phyloP scores from a whole-genome alignment of 2,329 filamentous ascomycete genomes.

The Venturia asperata region DNA sequence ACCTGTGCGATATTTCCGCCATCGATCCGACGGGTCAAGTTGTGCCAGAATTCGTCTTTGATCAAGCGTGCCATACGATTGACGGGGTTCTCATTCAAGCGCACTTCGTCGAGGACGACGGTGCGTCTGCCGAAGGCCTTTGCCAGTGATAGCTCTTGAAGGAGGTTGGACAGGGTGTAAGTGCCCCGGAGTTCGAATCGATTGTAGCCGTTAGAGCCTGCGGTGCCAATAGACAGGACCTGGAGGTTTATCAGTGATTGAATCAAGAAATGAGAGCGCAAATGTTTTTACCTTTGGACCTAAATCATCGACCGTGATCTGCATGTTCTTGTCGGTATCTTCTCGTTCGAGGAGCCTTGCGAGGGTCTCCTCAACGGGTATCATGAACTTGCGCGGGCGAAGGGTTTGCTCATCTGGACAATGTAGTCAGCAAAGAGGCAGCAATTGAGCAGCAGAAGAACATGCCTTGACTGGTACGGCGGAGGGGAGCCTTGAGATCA shows the following conservation, averaged over 20 bases:
- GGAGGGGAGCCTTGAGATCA: slow-evolving; percentile 20
- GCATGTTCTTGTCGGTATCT: slow-evolving; percentile 88
- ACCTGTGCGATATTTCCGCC: slow-evolving; percentile 79
- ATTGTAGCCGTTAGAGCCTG: slow-evolving; percentile 77
- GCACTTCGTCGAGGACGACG: slow-evolving; percentile 83
- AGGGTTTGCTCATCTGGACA: slow-evolving; percentile 62
- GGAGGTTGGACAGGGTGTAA: slow-evolving; percentile 93
- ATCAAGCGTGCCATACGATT: slow-evolving; percentile 80
- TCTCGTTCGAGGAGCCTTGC: slow-evolving; percentile 74
- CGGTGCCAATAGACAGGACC: slow-evolving; percentile 78
- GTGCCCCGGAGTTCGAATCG: slow-evolving; percentile 88
- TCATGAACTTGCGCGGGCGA: slow-evolving; percentile 69
- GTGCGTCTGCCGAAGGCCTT: slow-evolving; percentile 84
- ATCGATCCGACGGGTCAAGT: slow-evolving; percentile 83
- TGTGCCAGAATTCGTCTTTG: slow-evolving; percentile 85
- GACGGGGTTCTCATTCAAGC: slow-evolving; percentile 92
- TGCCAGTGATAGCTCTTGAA: slow-evolving; percentile 89
- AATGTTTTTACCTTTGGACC: slow-evolving; percentile 68
- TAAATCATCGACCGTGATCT: slow-evolving; percentile 94
- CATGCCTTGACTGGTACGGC: slow-evolving; percentile 30
- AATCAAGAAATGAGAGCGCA: slow-evolving; percentile 13
- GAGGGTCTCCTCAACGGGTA: slow-evolving; percentile 79
- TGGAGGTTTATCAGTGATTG: slow-evolving; percentile 33
- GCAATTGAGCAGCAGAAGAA: not conserved
- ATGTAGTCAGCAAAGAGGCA: not conserved